These are phyloP conservation scores for Ganoderma leucocontextum DNA, from an alignment of 1,284 basidiomycete genomes.

Conservation along the genomic window DNA sequence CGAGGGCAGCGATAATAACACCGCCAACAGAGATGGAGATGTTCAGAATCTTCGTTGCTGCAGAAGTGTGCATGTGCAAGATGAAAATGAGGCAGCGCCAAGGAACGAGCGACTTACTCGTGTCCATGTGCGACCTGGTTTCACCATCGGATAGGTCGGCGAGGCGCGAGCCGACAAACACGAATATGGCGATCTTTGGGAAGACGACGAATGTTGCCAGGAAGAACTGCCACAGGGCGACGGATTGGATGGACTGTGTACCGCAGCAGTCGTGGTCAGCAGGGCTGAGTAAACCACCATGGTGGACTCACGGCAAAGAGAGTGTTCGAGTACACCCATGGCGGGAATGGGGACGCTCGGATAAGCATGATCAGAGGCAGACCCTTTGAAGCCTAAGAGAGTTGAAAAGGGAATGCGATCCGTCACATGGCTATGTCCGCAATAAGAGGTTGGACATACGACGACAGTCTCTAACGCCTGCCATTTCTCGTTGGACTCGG, in stretches of 20 bases:
- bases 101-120: conserved; percentile 53
- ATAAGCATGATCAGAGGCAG: conserved; percentile 82
- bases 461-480: conserved; percentile 80
- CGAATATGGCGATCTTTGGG: conserved; percentile 75
- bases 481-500: conserved; percentile 73
- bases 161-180: conserved; percentile 81
- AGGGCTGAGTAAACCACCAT: conserved; percentile 2
- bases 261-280: not conserved
- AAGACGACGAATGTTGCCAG: conserved; percentile 74
- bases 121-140: conserved; percentile 78
- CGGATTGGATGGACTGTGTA: conserved; percentile 73
- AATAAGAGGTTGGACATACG: conserved; percentile 51
- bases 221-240: conserved; percentile 78
- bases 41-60: conserved; percentile 75
- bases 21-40: conserved; percentile 64
- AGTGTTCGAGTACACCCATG: conserved; percentile 83
- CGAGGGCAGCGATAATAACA: conserved; percentile 58
- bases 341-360: conserved; percentile 83
- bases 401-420: not conserved
- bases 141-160: conserved; percentile 80
- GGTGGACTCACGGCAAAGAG: conserved; percentile 73
- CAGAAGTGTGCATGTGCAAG: not conserved
- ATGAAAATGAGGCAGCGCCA: not conserved
- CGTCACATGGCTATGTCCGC: not conserved
- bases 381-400: conserved; percentile 68